Conservation (phyloP, 2,329 filamentous ascomycete genomes). For the Emericellopsis atlantica region DNA sequence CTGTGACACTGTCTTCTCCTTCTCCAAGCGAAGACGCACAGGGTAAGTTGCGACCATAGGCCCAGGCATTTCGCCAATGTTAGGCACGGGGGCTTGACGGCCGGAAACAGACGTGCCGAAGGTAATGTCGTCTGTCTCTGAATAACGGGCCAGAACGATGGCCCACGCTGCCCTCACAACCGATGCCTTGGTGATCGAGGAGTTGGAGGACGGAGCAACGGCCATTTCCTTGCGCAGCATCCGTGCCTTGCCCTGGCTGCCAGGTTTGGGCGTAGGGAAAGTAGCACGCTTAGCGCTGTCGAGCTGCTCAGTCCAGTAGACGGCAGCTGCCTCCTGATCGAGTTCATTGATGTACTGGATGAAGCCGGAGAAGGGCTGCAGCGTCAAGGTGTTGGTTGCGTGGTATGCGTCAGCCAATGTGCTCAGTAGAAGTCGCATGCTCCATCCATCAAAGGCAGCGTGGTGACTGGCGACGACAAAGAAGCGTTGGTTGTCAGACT, state of each 20-base stretch:
- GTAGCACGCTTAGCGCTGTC: neutral
- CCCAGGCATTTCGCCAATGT: slow-evolving; percentile 7
- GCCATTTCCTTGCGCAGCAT: neutral
- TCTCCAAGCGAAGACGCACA: slow-evolving; percentile 3
- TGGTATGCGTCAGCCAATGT: slow-evolving; percentile 1
- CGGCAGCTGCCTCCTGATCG: neutral
- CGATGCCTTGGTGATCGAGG: slow-evolving; percentile 7
- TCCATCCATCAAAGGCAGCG: slow-evolving; percentile 14
- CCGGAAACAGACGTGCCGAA: slow-evolving; percentile 10
- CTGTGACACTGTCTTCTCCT: neutral
- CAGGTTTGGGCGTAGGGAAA: neutral
- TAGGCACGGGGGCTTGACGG: slow-evolving; percentile 8
- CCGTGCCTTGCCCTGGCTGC: neutral
- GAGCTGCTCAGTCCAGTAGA: slow-evolving; percentile 6
- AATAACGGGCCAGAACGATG: slow-evolving; percentile 3
- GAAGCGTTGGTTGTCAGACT: slow-evolving; percentile 4
- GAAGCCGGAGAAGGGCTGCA: slow-evolving; percentile 2
- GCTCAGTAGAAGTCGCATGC: slow-evolving; percentile 3
- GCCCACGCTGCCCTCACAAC: slow-evolving; percentile 5
- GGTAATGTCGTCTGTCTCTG: slow-evolving; percentile 6
- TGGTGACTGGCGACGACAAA: slow-evolving; percentile 13
- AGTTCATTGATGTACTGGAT: slow-evolving; percentile 3
- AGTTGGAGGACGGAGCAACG: neutral
- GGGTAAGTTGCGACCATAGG: slow-evolving; percentile 9
- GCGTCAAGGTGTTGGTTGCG: neutral